Evolutionary conservation across 2,329 filamentous ascomycete genomes (phyloP), one percentile per base, ranked within the genome.

Genomic region (Neofusicoccum parvum): DNA sequence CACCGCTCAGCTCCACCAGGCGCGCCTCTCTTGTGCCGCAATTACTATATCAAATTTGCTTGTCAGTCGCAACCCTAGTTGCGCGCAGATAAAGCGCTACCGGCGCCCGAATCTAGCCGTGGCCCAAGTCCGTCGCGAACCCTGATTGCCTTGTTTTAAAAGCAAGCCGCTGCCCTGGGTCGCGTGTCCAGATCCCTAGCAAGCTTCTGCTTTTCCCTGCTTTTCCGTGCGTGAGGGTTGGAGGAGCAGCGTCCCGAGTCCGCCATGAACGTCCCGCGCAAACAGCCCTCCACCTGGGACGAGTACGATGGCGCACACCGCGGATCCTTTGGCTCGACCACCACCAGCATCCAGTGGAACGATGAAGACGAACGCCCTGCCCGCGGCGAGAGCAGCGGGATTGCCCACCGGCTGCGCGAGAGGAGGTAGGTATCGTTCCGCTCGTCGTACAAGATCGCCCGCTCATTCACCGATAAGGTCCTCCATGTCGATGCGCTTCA

Each of bases 401-500:
- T 70, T 11, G 54, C 65, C 12, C 67, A 67, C 36, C 69, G 74
- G n/a, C 63, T 82, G 58, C 73, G 79, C 36, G 68, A 74, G 41
- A 73, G 80, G 62, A 73, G 80, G 72, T 77, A 59, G 1, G 11
- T 6, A 23, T 1, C 32, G n/a, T 3, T 32, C 15, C 9, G 6
- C 11, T 27, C 5, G 32, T 11, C 43, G 10, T 15, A 45, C 43
- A 10, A 17, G 17, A 23, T 23, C 34, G n/a, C 50, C 39, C 10
- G 50, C 54, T 65, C 43, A 65, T 23, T 5, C 9, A 20, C 53
- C 17, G 17, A 43, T n/a, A 60, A 79, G 78, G 56, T 84, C 82
- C 27, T 83, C 81, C 7, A 78, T 83, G 70, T 79, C 80, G 9
- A 79, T 84, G 73, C 82, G 85, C 58, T 75, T 86, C 64, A 78